Conservation (phyloP, 768 basidiomycete genomes). For the Suillus brevipes region DNA sequence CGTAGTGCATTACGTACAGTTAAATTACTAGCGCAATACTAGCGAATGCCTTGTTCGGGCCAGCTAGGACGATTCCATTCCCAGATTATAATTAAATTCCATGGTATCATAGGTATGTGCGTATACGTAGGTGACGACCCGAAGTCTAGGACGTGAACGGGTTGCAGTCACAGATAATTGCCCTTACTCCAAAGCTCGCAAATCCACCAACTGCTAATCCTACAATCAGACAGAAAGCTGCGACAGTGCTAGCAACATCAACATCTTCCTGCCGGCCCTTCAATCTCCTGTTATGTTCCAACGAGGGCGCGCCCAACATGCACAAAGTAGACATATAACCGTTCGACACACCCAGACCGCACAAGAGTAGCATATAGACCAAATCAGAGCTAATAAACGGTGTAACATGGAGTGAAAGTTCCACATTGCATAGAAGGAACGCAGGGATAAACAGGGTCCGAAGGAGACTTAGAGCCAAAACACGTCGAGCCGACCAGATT, state of each 20-base stretch:
- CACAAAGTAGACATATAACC: conserved; percentile 78
- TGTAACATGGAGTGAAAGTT: conserved; percentile 35
- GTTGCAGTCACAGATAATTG: conserved; percentile 68
- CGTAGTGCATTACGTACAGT: neutral
- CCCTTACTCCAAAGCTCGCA: conserved; percentile 77
- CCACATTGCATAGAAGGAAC: conserved; percentile 87
- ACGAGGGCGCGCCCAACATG: conserved; percentile 81
- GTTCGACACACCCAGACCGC: conserved; percentile 75
- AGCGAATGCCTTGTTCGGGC: too few species aligned
- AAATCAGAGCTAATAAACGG: conserved; percentile 76
- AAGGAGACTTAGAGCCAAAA: conserved; percentile 62
- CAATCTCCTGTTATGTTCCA: conserved; percentile 75
- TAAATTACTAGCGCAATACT: too few species aligned
- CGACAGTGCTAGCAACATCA: conserved; percentile 81
- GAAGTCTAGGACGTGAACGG: conserved; percentile 45
- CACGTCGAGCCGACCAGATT: conserved; percentile 66
- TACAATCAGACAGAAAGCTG: conserved; percentile 74
- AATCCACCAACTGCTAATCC: conserved; percentile 78
- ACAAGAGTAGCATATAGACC: conserved; percentile 70
- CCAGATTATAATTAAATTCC: neutral
- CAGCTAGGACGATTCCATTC: neutral
- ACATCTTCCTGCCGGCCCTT: conserved; percentile 73
- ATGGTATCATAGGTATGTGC: neutral
- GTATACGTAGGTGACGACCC: neutral
- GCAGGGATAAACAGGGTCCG: conserved; percentile 84